These are phyloP conservation scores for Apostasia ramifera DNA, from an alignment of 106 monocot genomes.

Conservation along the genomic window DNA sequence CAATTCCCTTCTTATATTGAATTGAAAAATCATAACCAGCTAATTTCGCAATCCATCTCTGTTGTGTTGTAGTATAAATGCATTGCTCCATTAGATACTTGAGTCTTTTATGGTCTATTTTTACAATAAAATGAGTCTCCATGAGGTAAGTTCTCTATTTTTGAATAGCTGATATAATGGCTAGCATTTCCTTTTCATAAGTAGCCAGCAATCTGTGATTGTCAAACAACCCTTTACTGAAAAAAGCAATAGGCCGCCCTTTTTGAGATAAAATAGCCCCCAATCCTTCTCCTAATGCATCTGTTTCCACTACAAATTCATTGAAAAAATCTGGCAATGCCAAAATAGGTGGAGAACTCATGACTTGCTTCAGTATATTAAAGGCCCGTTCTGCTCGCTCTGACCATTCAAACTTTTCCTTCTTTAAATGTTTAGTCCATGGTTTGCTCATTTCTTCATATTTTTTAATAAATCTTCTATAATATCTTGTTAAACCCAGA, in stretches of 20 bases:
- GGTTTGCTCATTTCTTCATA: neutral
- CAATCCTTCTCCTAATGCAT: neutral
- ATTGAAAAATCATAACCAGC: neutral
- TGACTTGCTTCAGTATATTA: neutral
- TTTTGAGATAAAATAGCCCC: neutral
- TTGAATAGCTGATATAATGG: neutral
- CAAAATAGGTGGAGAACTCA: neutral
- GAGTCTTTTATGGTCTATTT: neutral
- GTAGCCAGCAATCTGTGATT: too few species aligned
- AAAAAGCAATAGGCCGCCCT: neutral
- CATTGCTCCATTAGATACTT: slow-evolving; percentile 4
- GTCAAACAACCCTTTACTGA: neutral
- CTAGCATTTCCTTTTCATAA: slow-evolving; percentile 2
- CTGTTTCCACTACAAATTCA: neutral
- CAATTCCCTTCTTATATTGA: neutral
- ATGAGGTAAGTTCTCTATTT: slow-evolving; percentile 3
- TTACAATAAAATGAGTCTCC: neutral
- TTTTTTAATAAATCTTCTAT: neutral
- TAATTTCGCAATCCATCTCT: neutral
- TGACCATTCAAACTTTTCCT: neutral
- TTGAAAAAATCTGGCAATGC: neutral
- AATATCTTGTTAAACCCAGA: neutral
- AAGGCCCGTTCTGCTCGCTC: neutral
- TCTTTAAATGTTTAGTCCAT: neutral
- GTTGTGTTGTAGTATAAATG: neutral